A percentile compares a stretch with the other conserved stretches of the same genome.
phyloP scores from a whole-genome alignment of 2,329 filamentous ascomycete genomes.

The Lachnellula subtilissima region DNA sequence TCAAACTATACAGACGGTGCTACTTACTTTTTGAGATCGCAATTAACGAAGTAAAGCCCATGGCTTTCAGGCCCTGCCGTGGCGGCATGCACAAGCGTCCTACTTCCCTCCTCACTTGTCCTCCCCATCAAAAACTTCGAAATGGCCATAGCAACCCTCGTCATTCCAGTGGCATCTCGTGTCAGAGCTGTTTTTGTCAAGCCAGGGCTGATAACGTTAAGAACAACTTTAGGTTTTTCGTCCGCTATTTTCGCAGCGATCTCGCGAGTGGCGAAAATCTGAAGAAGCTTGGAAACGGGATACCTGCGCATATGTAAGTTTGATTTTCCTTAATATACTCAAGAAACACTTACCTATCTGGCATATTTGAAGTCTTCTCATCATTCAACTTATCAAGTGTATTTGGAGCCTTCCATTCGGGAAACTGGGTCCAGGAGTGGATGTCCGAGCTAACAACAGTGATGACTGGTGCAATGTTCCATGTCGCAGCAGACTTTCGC shows the following conservation, averaged over 20 bases:
- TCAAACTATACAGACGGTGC: background rate
- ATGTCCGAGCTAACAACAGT: constrained; percentile 11
- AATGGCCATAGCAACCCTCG: background rate
- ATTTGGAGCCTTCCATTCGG: constrained; percentile 5
- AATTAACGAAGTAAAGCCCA: constrained; percentile 19
- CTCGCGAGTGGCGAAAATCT: constrained; percentile 21
- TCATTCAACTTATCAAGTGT: constrained; percentile 20
- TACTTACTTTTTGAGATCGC: constrained; percentile 15
- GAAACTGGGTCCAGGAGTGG: constrained; percentile 9
- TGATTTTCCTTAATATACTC: background rate
- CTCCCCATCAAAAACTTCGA: constrained; percentile 19
- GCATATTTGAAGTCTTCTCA: constrained; percentile 13
- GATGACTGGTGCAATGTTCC: background rate
- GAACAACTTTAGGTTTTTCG: constrained; percentile 16
- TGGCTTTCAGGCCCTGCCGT: constrained; percentile 28
- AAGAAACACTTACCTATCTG: constrained; percentile 9
- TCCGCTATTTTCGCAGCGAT: constrained; percentile 20
- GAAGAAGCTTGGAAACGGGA: constrained; percentile 29
- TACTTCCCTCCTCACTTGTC: constrained; percentile 29
- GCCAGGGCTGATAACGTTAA: constrained; percentile 30
- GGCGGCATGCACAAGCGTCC: constrained; percentile 30
- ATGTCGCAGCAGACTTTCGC: background rate
- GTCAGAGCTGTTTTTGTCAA: constrained; percentile 27
- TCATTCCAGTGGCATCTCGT: constrained; percentile 13
- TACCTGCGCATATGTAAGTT: constrained; percentile 20